Evolutionary conservation across 129 eudicot species (phyloP).

Genomic region (Arctium minus): DNA sequence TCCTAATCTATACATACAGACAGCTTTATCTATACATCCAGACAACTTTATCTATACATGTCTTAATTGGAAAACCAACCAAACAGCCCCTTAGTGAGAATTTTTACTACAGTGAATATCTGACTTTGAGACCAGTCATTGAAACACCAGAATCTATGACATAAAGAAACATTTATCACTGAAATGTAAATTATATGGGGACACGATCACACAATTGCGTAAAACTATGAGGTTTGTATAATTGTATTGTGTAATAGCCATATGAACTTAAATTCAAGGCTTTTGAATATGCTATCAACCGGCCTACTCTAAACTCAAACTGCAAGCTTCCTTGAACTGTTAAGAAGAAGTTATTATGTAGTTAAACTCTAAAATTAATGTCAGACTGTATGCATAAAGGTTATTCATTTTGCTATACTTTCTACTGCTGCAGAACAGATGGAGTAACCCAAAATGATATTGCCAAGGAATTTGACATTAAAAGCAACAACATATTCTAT

Average conservation of each 20-base stretch:
- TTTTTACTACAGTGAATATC: background rate
- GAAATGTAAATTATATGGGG: background rate
- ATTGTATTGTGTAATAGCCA: background rate
- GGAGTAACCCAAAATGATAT: constrained; percentile 85
- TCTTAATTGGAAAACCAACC: too few species aligned
- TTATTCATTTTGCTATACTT: constrained; percentile 14
- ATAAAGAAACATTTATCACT: background rate
- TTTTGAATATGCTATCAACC: background rate
- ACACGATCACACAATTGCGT: background rate
- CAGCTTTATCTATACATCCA: too few species aligned
- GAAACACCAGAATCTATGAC: background rate
- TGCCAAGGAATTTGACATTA: constrained; percentile 63
- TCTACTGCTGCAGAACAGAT: constrained; percentile 45
- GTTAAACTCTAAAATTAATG: background rate
- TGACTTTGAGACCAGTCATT: background rate
- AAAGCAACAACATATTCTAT: constrained; percentile 59
- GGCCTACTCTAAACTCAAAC: background rate
- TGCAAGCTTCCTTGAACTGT: background rate
- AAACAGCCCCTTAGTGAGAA: background rate
- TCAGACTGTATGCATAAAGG: constrained; percentile 3
- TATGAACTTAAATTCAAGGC: background rate
- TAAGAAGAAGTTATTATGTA: background rate
- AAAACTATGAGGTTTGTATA: background rate
- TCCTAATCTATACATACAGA: too few species aligned
- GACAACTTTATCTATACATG: too few species aligned